phyloP scores from a whole-genome alignment of 2,329 filamentous ascomycete species.

The Tympanopsis confertula region DNA sequence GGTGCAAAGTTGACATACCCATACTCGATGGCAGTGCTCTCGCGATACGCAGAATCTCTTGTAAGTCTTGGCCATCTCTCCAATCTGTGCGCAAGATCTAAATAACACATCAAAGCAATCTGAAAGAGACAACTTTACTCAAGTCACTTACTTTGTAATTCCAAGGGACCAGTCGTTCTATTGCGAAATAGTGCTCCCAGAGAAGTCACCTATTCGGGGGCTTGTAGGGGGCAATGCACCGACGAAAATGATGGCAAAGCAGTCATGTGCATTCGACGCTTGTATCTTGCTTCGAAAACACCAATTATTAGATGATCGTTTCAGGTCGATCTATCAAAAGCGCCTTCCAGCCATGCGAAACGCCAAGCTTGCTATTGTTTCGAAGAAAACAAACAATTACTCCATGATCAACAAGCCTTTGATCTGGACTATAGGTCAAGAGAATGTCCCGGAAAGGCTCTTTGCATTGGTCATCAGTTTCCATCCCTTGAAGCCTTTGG shows the following conservation, averaged over 20 bases:
- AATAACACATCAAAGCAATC: not conserved
- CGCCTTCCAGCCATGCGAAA: slow-evolving; percentile 66
- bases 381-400: slow-evolving; percentile 65
- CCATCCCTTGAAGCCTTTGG: slow-evolving; percentile 40
- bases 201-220: slow-evolving; percentile 58
- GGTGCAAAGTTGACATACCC: slow-evolving; percentile 71
- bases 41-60: slow-evolving; percentile 63
- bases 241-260: slow-evolving; percentile 71
- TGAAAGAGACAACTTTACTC: not conserved
- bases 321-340: slow-evolving; percentile 64
- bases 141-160: slow-evolving; percentile 43
- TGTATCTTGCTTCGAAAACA: slow-evolving; percentile 59
- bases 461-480: slow-evolving; percentile 53
- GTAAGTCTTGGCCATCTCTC: slow-evolving; percentile 27
- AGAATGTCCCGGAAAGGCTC: slow-evolving; percentile 36
- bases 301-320: slow-evolving; percentile 58
- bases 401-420: slow-evolving; percentile 68
- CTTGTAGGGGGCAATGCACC: slow-evolving; percentile 49
- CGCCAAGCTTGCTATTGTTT: slow-evolving; percentile 68
- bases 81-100: slow-evolving; percentile 22
- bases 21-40: slow-evolving; percentile 60
- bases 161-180: slow-evolving; percentile 46
- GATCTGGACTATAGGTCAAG: slow-evolving; percentile 44
- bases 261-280: slow-evolving; percentile 76
- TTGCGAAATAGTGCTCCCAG: slow-evolving; percentile 71